Evolutionary conservation across 2,329 filamentous ascomycete species (phyloP).

Genomic region (Verticillium klebahnii): DNA sequence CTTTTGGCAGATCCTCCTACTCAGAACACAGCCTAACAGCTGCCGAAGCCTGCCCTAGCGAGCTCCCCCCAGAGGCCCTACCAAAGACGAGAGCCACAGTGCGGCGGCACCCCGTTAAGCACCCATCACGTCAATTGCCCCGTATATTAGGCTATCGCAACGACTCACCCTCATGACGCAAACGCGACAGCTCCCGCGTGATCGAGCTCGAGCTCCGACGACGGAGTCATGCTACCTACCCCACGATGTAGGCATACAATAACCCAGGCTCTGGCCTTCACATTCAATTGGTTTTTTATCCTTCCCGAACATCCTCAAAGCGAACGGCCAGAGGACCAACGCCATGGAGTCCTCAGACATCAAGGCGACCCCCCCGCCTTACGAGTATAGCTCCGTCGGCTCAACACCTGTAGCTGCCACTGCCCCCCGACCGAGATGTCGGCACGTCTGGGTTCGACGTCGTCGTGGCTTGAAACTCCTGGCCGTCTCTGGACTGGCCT

Average conservation of each 20-base stretch:
- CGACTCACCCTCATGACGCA: neutral
- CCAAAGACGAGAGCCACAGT: neutral
- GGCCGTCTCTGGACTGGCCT: conserved; percentile 38
- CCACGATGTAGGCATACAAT: neutral
- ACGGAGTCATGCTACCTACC: neutral
- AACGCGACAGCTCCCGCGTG: neutral
- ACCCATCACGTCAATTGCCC: neutral
- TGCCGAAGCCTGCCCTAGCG: too few species aligned
- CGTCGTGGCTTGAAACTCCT: conserved; percentile 20
- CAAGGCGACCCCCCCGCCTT: neutral
- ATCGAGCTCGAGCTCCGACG: neutral
- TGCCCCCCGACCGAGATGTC: neutral
- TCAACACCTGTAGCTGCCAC: neutral
- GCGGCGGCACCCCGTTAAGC: neutral
- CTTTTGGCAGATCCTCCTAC: too few species aligned
- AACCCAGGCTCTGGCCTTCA: neutral
- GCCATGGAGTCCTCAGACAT: neutral
- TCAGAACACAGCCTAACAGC: too few species aligned
- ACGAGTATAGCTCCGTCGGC: neutral
- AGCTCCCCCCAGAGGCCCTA: too few species aligned
- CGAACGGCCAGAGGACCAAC: neutral
- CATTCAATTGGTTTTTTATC: neutral
- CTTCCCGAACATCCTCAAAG: neutral
- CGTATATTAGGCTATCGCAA: neutral
- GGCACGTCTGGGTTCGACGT: conserved; percentile 4